These are phyloP conservation scores for Wickerhamomyces sp. DNA, from an alignment of 1,139 yeast genomes.

Conservation along the genomic window DNA sequence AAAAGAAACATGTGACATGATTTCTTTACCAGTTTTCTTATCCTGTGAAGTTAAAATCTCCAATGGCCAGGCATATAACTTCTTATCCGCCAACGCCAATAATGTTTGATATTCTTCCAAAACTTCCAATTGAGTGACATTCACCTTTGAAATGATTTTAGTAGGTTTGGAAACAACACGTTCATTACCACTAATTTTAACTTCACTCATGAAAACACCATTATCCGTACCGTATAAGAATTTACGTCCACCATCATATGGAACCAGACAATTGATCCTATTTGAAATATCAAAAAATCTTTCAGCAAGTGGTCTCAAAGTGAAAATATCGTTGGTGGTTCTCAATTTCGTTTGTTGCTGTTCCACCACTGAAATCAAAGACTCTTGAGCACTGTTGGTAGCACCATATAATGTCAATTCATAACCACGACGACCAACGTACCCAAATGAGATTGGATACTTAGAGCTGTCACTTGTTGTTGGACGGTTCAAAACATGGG, in stretches of 20 bases:
- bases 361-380: constrained; percentile 73
- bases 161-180: constrained; percentile 63
- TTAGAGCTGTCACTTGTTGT: constrained; percentile 17
- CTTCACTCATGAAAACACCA: constrained; percentile 78
- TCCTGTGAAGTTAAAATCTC: constrained; percentile 53
- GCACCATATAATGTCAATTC: constrained; percentile 64
- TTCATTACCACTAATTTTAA: constrained; percentile 35
- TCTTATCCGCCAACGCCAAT: constrained; percentile 77
- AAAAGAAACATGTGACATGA: constrained; percentile 79
- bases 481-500: constrained; percentile 33
- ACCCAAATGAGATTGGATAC: constrained; percentile 35
- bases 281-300: constrained; percentile 67
- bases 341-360: constrained; percentile 73
- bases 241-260: constrained; percentile 93
- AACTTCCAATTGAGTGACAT: constrained; percentile 86
- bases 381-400: constrained; percentile 67
- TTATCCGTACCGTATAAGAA: constrained; percentile 86
- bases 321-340: constrained; percentile 72
- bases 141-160: constrained; percentile 69
- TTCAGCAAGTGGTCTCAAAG: constrained; percentile 68
- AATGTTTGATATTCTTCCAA: constrained; percentile 87
- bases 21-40: constrained; percentile 64
- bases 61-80: constrained; percentile 77
- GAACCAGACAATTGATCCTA: constrained; percentile 86
- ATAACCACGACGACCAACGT: constrained; percentile 41